A percentile compares a stretch with the other conserved stretches of the same genome.
Evolutionary conservation across 2,329 filamentous ascomycete species (phyloP).

Genomic region (Fusarium nelsonii): DNA sequence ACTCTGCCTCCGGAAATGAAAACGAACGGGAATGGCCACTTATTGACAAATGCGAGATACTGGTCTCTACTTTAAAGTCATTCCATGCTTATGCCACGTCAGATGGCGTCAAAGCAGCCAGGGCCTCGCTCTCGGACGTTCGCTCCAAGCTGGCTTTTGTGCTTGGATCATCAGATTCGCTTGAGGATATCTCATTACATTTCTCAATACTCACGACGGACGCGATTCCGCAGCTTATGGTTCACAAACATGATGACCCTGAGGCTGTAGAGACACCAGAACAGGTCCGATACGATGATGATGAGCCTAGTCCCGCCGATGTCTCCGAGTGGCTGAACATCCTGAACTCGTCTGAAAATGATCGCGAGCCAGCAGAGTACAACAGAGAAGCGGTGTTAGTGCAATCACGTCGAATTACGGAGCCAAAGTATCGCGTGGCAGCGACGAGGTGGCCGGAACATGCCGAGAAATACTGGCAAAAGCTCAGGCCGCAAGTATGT

Average conservation of each 20-base stretch:
- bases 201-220: conserved; percentile 41
- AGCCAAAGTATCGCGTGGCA: conserved; percentile 47
- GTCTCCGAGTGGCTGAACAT: conserved; percentile 41
- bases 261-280: conserved; percentile 5
- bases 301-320: conserved; percentile 28
- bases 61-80: conserved; percentile 32
- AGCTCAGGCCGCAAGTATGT: conserved; percentile 44
- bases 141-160: conserved; percentile 45
- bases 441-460: conserved; percentile 48
- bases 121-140: conserved; percentile 31
- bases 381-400: conserved; percentile 43
- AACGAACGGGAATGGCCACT: conserved; percentile 35
- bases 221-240: conserved; percentile 32
- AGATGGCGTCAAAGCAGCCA: conserved; percentile 41
- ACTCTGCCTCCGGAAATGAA: conserved; percentile 6
- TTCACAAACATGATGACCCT: conserved; percentile 3
- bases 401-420: conserved; percentile 38
- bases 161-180: conserved; percentile 44
- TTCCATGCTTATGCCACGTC: conserved; percentile 32
- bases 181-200: conserved; percentile 41
- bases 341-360: conserved; percentile 39
- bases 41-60: conserved; percentile 40
- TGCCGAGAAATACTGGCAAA: conserved; percentile 48
- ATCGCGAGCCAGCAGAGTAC: conserved; percentile 49
- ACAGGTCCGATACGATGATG: conserved; percentile 7